A percentile compares a stretch with the other conserved stretches of the same genome.
Evolutionary conservation across 805 yeast genomes (phyloP).

Genomic region (Saccharomyces cerevisiae): DNA sequence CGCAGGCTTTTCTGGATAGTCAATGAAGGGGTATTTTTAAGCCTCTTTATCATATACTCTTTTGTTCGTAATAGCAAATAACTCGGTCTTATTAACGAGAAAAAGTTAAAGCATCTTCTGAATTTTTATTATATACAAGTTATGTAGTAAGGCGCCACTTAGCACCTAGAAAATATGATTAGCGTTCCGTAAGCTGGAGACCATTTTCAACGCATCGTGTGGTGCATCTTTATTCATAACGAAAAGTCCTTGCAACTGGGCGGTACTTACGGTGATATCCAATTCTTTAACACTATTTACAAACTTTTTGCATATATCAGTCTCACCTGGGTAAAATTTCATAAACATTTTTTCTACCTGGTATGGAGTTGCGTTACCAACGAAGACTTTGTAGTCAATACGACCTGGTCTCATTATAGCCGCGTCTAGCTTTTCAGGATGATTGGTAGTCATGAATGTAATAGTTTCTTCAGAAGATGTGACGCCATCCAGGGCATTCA

Average conservation of each 20-base stretch:
- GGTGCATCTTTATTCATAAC: slow-evolving; percentile 87
- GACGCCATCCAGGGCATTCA: slow-evolving; percentile 94
- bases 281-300: slow-evolving; percentile 36
- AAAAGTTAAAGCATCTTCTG: not conserved
- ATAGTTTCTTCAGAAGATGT: slow-evolving; percentile 95
- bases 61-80: not conserved
- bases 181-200: slow-evolving; percentile 32
- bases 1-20: slow-evolving; percentile 14
- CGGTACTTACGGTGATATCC: slow-evolving; percentile 67
- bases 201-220: slow-evolving; percentile 60
- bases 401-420: slow-evolving; percentile 93
- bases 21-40: not conserved
- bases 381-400: slow-evolving; percentile 72
- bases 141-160: not conserved
- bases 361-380: slow-evolving; percentile 78
- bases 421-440: slow-evolving; percentile 87
- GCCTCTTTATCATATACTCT: not conserved
- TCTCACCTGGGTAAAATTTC: slow-evolving; percentile 69
- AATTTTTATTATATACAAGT: not conserved
- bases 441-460: slow-evolving; percentile 97
- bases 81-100: not conserved
- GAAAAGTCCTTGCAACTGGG: slow-evolving; percentile 91
- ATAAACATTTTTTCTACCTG: slow-evolving; percentile 81
- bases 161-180: slow-evolving; percentile 14
- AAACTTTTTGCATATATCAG: slow-evolving; percentile 43